phyloP scores from a whole-genome alignment of 2,329 filamentous ascomycete genomes.

The Neonectria punicea region DNA sequence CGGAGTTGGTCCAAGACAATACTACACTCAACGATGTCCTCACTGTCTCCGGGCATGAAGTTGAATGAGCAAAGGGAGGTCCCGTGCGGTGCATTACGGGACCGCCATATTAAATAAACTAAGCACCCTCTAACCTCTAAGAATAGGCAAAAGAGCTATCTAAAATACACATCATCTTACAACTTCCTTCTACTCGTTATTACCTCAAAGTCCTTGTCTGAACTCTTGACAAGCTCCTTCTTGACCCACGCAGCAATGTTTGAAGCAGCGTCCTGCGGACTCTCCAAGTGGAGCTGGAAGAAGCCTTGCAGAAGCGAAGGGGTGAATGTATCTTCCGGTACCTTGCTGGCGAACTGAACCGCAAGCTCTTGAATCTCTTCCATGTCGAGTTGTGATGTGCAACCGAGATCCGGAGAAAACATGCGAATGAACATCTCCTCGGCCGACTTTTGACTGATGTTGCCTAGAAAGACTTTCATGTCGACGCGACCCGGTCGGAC shows the following conservation, averaged over 20 bases:
- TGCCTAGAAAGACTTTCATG: slow-evolving; percentile 67
- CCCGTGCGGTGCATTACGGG: too few relatives aligned
- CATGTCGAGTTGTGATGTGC: slow-evolving; percentile 36
- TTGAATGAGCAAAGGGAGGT: too few relatives aligned
- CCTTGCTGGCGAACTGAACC: slow-evolving; percentile 62
- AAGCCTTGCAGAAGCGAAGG: slow-evolving; percentile 62
- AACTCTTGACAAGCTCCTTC: slow-evolving; percentile 44
- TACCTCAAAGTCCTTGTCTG: slow-evolving; percentile 47
- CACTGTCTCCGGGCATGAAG: too few relatives aligned
- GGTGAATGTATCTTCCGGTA: slow-evolving; percentile 59
- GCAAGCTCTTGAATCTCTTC: slow-evolving; percentile 58
- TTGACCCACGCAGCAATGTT: slow-evolving; percentile 51
- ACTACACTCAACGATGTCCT: too few relatives aligned
- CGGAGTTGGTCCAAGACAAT: too few relatives aligned
- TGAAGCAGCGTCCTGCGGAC: slow-evolving; percentile 49
- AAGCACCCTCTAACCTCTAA: not conserved
- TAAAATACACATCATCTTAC: slow-evolving; percentile 20
- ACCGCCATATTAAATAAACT: not conserved
- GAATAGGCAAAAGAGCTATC: not conserved
- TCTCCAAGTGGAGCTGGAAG: slow-evolving; percentile 56
- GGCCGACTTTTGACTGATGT: slow-evolving; percentile 56
- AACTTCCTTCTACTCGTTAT: slow-evolving; percentile 25
- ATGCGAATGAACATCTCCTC: slow-evolving; percentile 60
- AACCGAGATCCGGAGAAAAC: slow-evolving; percentile 51
- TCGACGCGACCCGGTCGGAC: slow-evolving; percentile 75